Conservation (phyloP, 768 basidiomycete species). For the Pleurotus platypus region DNA sequence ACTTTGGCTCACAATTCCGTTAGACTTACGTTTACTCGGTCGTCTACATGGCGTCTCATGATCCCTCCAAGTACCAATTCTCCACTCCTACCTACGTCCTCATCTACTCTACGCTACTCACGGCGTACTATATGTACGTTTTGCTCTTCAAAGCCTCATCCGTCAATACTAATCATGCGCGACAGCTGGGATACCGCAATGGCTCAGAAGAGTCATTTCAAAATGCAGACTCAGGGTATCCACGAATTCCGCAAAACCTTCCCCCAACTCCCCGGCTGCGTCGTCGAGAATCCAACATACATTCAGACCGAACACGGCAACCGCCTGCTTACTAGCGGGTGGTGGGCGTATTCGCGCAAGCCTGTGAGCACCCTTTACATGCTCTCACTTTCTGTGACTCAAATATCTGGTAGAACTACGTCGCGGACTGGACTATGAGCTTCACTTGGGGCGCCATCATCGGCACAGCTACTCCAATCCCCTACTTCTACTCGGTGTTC, state of each 20-base stretch:
- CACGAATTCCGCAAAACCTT: conserved; percentile 84
- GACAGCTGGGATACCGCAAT: conserved; percentile 88
- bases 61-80: conserved; percentile 85
- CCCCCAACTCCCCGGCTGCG: conserved; percentile 86
- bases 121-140: conserved; percentile 84
- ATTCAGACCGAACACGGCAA: conserved; percentile 96
- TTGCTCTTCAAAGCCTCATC: not conserved
- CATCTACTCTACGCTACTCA: conserved; percentile 73
- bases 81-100: conserved; percentile 69
- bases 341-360: conserved; percentile 94
- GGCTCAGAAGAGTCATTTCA: conserved; percentile 97
- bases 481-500: conserved; percentile 96
- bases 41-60: conserved; percentile 95
- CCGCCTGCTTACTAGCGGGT: conserved; percentile 86
- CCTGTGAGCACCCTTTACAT: conserved; percentile 52
- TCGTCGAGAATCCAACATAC: conserved; percentile 81
- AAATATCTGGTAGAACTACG: conserved; percentile 65
- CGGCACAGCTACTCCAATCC: conserved; percentile 76
- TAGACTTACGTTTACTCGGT: conserved; percentile 97
- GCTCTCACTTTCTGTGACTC: not conserved
- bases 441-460: conserved; percentile 82
- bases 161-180: not conserved
- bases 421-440: conserved; percentile 88
- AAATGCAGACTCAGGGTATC: conserved; percentile 93
- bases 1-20: conserved; percentile 1